Conservation (phyloP, 495 filamentous ascomycete genomes). For the Neurospora intermedia region DNA sequence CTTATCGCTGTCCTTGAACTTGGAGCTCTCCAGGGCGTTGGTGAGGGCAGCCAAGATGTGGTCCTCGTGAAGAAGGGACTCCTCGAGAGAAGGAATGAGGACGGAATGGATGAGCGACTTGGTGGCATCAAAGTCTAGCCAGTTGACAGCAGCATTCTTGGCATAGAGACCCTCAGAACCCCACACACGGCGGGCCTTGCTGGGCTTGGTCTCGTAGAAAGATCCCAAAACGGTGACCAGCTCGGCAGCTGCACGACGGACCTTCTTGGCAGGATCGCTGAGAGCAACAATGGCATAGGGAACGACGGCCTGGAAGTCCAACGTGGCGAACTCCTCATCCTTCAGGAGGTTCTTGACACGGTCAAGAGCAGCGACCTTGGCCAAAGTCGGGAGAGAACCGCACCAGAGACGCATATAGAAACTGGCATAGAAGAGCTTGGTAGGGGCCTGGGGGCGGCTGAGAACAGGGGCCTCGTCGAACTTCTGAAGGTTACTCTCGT, state of each 20-base stretch:
- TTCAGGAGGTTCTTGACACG: conserved; percentile 44
- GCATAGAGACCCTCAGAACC: conserved; percentile 37
- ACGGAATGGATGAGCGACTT: conserved; percentile 50
- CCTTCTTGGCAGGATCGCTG: conserved; percentile 57
- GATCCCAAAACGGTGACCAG: conserved; percentile 40
- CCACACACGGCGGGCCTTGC: conserved; percentile 14
- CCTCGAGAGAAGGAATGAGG: conserved; percentile 64
- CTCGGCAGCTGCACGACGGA: conserved; percentile 63
- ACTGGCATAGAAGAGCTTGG: conserved; percentile 57
- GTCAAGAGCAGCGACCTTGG: conserved; percentile 56
- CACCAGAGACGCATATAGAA: conserved; percentile 72
- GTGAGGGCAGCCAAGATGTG: conserved; percentile 53
- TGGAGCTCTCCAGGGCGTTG: conserved; percentile 40
- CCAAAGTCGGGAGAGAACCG: conserved; percentile 53
- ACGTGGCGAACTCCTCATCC: conserved; percentile 30
- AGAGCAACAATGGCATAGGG: conserved; percentile 69
- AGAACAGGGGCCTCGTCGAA: conserved; percentile 52
- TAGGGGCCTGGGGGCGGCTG: conserved; percentile 40
- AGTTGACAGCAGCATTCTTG: conserved; percentile 39
- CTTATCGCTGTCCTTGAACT: conserved; percentile 34
- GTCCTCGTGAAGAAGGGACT: conserved; percentile 64
- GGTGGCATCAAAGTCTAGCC: conserved; percentile 47
- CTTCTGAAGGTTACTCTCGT: conserved; percentile 36
- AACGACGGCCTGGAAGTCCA: conserved; percentile 66
- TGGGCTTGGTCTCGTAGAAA: conserved; percentile 12